Evolutionary conservation across 495 filamentous ascomycete genomes (phyloP).

Genomic region (Aspergillus coremiiformis): DNA sequence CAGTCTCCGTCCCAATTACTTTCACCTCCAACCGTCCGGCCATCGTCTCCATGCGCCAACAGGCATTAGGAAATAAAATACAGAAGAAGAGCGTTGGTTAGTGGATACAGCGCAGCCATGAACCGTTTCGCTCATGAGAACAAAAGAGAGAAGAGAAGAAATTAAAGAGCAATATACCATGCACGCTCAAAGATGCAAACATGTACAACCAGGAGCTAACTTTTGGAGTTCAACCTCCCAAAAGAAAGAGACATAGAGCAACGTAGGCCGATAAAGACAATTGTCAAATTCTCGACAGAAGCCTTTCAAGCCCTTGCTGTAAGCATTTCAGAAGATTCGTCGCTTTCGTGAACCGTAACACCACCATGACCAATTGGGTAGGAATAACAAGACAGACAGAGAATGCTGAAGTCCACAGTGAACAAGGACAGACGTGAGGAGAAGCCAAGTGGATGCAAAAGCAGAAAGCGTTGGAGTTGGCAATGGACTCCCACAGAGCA

Average conservation of each 20-base stretch:
- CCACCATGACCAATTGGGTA: constrained; percentile 21
- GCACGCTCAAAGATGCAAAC: constrained; percentile 38
- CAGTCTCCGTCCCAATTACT: constrained; percentile 1
- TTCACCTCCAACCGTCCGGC: constrained; percentile 14
- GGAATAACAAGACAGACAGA: constrained; percentile 6
- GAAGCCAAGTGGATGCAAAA: constrained; percentile 3
- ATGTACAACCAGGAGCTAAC: constrained; percentile 29
- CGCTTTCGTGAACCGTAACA: constrained; percentile 42
- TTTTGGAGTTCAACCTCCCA: constrained; percentile 19
- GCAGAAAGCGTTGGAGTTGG: constrained; percentile 1
- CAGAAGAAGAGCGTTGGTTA: constrained; percentile 21
- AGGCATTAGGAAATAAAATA: constrained; percentile 18
- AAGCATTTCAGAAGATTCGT: constrained; percentile 35
- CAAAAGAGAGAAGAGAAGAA: constrained; percentile 17
- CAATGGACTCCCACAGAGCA: neutral
- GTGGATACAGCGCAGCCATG: neutral
- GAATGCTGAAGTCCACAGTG: neutral
- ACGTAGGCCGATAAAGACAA: neutral
- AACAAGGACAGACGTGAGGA: neutral
- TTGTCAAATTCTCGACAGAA: neutral
- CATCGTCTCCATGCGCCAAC: constrained; percentile 16
- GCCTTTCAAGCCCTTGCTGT: constrained; percentile 18
- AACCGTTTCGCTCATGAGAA: neutral
- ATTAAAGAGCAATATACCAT: constrained; percentile 28
- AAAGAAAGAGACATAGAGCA: constrained; percentile 14